Percentiles rank a stretch among this genome's conserved stretches.
Conservation (phyloP, 257 asterid species). For the Mitragyna speciosa region DNA sequence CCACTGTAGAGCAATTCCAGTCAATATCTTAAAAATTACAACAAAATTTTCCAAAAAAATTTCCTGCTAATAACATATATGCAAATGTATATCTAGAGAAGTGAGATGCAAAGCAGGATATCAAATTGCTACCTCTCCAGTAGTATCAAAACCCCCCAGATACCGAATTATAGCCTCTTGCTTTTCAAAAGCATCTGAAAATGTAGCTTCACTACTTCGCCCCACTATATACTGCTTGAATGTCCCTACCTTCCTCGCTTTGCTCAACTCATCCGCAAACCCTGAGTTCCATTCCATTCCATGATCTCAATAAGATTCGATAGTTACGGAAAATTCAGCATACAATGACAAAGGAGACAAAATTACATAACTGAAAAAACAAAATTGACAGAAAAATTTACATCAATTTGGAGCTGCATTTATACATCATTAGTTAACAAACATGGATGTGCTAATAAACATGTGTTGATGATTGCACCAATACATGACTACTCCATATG, state of each 20-base stretch:
- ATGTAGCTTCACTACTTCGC: conserved; percentile 69
- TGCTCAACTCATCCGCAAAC: conserved; percentile 81
- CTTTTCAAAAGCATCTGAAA: conserved; percentile 67
- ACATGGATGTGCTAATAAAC: background rate
- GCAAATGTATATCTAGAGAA: background rate
- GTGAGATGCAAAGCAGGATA: background rate
- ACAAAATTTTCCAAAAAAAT: background rate
- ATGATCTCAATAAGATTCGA: background rate
- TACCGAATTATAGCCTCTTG: conserved; percentile 75
- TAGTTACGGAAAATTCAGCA: background rate
- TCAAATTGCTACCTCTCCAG: conserved; percentile 63
- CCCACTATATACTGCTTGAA: conserved; percentile 75
- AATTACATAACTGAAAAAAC: background rate
- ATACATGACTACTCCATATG: background rate
- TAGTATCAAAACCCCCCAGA: conserved; percentile 71
- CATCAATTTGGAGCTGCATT: background rate
- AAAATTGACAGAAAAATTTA: background rate
- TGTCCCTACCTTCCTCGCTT: conserved; percentile 66
- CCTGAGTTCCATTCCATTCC: conserved; percentile 33
- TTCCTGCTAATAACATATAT: background rate
- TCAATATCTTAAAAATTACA: background rate
- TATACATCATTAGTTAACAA: background rate
- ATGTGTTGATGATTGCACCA: background rate
- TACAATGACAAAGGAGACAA: no score
- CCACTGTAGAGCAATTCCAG: background rate